phyloP scores from a whole-genome alignment of 208 protist genomes.

The Leishmania gerbilli region DNA sequence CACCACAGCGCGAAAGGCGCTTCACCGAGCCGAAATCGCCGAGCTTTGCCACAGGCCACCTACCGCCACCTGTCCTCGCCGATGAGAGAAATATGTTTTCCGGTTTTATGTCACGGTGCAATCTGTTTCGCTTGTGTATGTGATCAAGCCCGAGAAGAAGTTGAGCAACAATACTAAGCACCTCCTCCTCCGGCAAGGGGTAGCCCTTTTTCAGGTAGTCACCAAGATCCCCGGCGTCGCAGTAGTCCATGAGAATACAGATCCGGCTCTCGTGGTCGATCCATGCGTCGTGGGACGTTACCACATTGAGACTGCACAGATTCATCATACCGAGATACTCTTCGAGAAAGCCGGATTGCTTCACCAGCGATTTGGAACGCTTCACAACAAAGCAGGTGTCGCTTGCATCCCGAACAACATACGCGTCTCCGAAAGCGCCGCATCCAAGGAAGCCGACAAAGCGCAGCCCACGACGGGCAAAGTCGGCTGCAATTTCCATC shows the following conservation, averaged over 20 bases:
- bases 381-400: conserved; percentile 54
- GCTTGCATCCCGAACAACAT: conserved; percentile 33
- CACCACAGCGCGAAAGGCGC: conserved; percentile 33
- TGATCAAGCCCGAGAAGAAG: conserved; percentile 74
- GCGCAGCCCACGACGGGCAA: background rate
- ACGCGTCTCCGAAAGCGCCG: conserved; percentile 53
- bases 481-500: background rate
- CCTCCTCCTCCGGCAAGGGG: conserved; percentile 44
- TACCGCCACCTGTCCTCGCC: background rate
- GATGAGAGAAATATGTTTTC: conserved; percentile 85
- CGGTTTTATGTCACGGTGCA: conserved; percentile 97
- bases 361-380: conserved; percentile 32
- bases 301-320: conserved; percentile 60
- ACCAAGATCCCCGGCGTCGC: conserved; percentile 62
- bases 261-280: conserved; percentile 41
- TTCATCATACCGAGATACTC: conserved; percentile 50
- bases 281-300: conserved; percentile 56
- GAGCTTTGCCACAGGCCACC: conserved; percentile 59
- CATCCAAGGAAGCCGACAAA: conserved; percentile 28
- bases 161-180: conserved; percentile 64
- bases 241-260: conserved; percentile 82
- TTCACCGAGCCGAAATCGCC: conserved; percentile 73
- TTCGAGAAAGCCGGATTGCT: conserved; percentile 18
- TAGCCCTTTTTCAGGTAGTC: conserved; percentile 35
- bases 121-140: conserved; percentile 68